A percentile compares a stretch with the other conserved stretches of the same genome.
Conservation (phyloP, 1,139 yeast species). For the Scheffersomyces titani region DNA sequence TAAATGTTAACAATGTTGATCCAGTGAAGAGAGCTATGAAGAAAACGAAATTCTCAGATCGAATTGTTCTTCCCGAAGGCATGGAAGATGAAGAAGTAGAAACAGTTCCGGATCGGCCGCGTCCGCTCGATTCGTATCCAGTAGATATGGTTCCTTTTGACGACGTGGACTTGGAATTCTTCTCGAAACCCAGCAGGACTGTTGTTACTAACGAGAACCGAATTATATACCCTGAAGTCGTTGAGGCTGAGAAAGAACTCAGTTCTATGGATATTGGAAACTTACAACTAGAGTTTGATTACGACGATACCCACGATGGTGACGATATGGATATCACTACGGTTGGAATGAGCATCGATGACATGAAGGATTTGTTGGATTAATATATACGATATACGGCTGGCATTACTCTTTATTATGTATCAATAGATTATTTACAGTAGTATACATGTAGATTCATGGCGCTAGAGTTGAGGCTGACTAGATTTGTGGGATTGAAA, state of each 20-base stretch:
- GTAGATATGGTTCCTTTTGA: slow-evolving; percentile 25
- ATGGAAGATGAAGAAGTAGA: slow-evolving; percentile 15
- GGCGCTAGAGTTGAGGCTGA: not conserved
- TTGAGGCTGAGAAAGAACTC: slow-evolving; percentile 7
- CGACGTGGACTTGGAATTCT: slow-evolving; percentile 24
- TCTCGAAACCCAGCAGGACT: slow-evolving; percentile 15
- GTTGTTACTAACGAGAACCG: slow-evolving; percentile 6
- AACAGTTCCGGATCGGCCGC: slow-evolving; percentile 18
- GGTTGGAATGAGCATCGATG: slow-evolving; percentile 36
- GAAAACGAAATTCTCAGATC: slow-evolving; percentile 6
- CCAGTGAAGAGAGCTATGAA: slow-evolving; percentile 27
- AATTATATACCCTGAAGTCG: slow-evolving; percentile 14
- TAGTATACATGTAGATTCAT: slow-evolving; percentile 3
- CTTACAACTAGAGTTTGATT: slow-evolving; percentile 15
- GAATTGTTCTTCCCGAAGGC: not conserved
- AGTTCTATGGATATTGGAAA: slow-evolving; percentile 8
- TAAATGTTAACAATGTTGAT: slow-evolving; percentile 28
- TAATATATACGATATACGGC: slow-evolving; percentile 12
- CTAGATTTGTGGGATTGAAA: not conserved
- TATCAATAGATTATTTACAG: not conserved
- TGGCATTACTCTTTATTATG: slow-evolving; percentile 1
- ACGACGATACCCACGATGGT: slow-evolving; percentile 9
- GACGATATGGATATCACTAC: slow-evolving; percentile 9
- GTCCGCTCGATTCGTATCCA: slow-evolving; percentile 35
- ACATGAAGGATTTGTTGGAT: slow-evolving; percentile 41